Percentiles rank a stretch among this genome's conserved stretches.
Conservation (phyloP, 352 stramenopile species). For the Phytophthora meadii region DNA sequence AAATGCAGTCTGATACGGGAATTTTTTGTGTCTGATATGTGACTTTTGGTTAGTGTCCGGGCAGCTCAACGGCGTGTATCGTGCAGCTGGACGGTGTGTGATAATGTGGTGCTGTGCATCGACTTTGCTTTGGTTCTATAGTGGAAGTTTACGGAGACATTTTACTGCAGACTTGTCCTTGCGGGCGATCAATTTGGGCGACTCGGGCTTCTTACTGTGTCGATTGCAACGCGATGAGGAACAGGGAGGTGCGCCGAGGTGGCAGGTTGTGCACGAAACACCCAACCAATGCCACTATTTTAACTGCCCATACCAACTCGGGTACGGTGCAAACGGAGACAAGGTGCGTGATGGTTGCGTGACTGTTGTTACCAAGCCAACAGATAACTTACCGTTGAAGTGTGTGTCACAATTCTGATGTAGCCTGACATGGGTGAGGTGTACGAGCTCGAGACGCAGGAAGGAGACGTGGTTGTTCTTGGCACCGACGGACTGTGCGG, state of each 20-base stretch:
- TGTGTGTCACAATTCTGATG: slow-evolving; percentile 8
- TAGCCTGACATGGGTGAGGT: slow-evolving; percentile 91
- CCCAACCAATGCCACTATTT: slow-evolving; percentile 96
- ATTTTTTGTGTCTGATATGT: slow-evolving; percentile 6
- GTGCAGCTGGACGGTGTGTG: slow-evolving; percentile 75
- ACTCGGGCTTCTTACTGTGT: slow-evolving; percentile 95
- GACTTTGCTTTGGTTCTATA: not conserved
- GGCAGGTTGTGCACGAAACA: slow-evolving; percentile 89
- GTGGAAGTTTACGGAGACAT: not conserved
- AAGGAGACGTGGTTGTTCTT: slow-evolving; percentile 93
- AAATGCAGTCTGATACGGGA: not conserved
- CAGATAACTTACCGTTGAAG: not conserved
- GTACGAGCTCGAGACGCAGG: slow-evolving; percentile 83
- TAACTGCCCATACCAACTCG: slow-evolving; percentile 96
- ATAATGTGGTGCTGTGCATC: not conserved
- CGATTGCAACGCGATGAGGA: slow-evolving; percentile 59
- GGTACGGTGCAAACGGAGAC: slow-evolving; percentile 87
- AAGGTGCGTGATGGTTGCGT: slow-evolving; percentile 47
- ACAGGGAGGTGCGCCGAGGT: slow-evolving; percentile 41
- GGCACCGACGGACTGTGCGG: slow-evolving; percentile 94
- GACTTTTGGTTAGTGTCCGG: slow-evolving; percentile 53
- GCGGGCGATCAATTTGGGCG: slow-evolving; percentile 92
- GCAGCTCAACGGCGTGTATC: slow-evolving; percentile 87
- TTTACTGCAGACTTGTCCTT: slow-evolving; percentile 55
- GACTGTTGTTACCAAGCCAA: not conserved